Evolutionary conservation across 768 basidiomycete genomes (phyloP).

Genomic region (Xerocomus spinulosus): DNA sequence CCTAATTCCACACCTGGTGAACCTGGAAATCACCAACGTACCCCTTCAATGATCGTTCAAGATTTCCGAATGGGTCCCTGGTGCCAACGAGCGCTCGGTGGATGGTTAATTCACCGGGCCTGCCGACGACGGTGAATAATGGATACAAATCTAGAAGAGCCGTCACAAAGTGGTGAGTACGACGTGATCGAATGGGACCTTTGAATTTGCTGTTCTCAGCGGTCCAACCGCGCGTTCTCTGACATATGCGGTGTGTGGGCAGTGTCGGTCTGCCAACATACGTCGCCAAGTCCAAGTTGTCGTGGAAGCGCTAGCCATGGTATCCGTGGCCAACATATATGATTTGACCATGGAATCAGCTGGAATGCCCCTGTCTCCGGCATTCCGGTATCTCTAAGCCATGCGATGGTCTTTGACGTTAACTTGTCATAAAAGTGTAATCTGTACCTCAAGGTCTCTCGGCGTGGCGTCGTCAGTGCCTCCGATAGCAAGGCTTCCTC

Average conservation of each 20-base stretch:
- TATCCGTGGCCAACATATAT: not conserved
- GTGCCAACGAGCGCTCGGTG: constrained; percentile 5
- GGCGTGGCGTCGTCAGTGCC: not conserved
- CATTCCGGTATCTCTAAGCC: not conserved
- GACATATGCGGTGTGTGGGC: not conserved
- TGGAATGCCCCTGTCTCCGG: not conserved
- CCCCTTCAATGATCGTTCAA: not conserved
- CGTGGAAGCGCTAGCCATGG: not conserved
- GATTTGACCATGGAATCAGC: not conserved
- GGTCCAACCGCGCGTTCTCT: not conserved
- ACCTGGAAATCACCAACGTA: not conserved
- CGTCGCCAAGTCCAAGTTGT: not conserved
- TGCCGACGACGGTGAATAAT: not conserved
- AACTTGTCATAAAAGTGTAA: not conserved
- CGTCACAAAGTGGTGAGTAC: not conserved
- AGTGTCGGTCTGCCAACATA: constrained; percentile 3
- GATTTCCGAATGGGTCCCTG: not conserved
- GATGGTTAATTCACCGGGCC: constrained; percentile 10
- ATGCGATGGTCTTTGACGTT: not conserved
- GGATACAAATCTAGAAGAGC: not conserved
- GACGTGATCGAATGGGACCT: not conserved
- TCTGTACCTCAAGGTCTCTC: not conserved
- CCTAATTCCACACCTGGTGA: too few relatives aligned
- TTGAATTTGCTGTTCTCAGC: not conserved
- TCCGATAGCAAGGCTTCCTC: not conserved